Conservation (phyloP, 352 stramenopile genomes). For the Phytophthora macrochlamydospora region DNA sequence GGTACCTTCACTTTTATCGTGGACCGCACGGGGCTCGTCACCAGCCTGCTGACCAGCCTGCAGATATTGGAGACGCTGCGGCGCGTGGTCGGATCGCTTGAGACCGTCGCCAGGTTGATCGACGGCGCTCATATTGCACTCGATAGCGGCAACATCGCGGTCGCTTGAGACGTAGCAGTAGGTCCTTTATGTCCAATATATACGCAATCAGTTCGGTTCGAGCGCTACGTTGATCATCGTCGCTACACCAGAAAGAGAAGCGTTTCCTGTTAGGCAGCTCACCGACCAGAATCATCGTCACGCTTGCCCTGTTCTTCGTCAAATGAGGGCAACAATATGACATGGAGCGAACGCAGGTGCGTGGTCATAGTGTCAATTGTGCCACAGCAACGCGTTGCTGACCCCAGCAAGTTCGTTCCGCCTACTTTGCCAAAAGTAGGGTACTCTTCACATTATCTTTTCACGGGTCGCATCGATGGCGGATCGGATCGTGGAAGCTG, state of each 20-base stretch:
- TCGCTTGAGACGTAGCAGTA: slow-evolving; percentile 6
- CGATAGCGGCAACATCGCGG: slow-evolving; percentile 32
- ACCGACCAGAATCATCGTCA: neutral
- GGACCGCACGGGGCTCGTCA: slow-evolving; percentile 28
- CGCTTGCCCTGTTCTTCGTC: neutral
- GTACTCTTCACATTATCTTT: neutral
- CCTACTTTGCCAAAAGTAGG: neutral
- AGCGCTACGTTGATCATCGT: neutral
- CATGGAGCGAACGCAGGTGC: no score
- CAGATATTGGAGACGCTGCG: slow-evolving; percentile 40
- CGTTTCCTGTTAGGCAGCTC: neutral
- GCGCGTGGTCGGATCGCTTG: slow-evolving; percentile 27
- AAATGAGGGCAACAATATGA: neutral
- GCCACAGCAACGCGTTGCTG: no score
- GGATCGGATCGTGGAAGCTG: slow-evolving; percentile 33
- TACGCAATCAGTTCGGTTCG: neutral
- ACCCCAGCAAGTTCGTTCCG: no score
- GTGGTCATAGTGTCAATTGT: no score
- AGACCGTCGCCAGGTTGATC: slow-evolving; percentile 25
- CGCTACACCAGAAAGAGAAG: neutral
- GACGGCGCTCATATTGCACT: slow-evolving; percentile 20
- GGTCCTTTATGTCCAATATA: neutral
- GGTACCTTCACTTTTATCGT: slow-evolving; percentile 37
- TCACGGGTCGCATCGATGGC: slow-evolving; percentile 10
- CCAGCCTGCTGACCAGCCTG: slow-evolving; percentile 26